Base-by-base conservation (phyloP, 1,284 basidiomycete genomes). In the Sutorius eximius region DNA sequence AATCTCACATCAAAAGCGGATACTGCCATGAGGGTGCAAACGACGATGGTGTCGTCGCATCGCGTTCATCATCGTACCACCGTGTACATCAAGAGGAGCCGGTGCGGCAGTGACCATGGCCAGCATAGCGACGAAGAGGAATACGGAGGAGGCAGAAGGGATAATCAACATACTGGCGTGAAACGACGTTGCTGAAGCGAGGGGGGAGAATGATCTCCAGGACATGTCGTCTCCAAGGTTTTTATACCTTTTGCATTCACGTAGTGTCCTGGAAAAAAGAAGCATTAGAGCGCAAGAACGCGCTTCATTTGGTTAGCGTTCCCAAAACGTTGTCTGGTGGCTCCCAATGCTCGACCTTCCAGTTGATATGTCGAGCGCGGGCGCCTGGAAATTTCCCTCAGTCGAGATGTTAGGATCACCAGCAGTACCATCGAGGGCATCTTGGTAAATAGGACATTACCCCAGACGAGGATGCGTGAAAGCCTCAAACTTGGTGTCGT, bases 241-340 rank as follows among this genome's bases (percentile, higher is more conserved):
- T 61, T 59, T 64, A 64, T 61, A 55, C 29, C 37, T 2, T 24
- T 30, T 16, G 30, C 22, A 24, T 15, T 34, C 33, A 15, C 40
- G 18, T 13, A 5, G 16, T 36, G 20, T 24, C 49, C 51, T 18
- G 24, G 33, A 51, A 58, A 49, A 45, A 32, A 32, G 36, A 42
- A 44, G 37, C 34, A 16, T 15, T 12, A 27, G 45, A 16, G 24
- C 8, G 24, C 38, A 22, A 22, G 37, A 40, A 41, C 32, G n/a
- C 10, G 13, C 24, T 20, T 36, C 7, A 38, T 45, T 49, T 42
- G n/a, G 12, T 51, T 33, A 20, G 15, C 18, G 18, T 43, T 15
- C 29, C 16, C 45, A 16, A 48, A 49, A 49, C 44, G 12, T 36
- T 16, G 2, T 27, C 8, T 11, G 7, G 10, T 38, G 34, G 22